Percentiles rank a stretch among this genome's conserved stretches.
These are phyloP conservation scores for Xylariaceae sp. DNA, from an alignment of 2,329 filamentous ascomycete genomes.

Conservation along the genomic window DNA sequence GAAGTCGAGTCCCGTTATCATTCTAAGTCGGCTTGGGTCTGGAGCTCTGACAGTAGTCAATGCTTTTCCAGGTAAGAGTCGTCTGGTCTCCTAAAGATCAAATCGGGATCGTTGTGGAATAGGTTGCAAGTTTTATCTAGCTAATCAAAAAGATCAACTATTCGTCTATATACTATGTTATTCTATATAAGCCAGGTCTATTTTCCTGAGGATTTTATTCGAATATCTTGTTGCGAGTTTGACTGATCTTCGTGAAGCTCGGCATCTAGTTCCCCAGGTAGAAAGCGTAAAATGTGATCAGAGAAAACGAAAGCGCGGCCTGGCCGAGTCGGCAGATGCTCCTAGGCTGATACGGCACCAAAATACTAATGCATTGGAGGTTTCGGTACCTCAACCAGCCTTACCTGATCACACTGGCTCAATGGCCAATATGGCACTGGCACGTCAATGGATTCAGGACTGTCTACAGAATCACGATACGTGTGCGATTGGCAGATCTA, in stretches of 20 bases:
- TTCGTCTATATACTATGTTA: too few relatives aligned
- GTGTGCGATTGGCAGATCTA: slow-evolving; percentile 13
- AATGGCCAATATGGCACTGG: slow-evolving; percentile 11
- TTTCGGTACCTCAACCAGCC: not conserved
- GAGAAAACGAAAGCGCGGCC: slow-evolving; percentile 6
- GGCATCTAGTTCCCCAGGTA: not conserved
- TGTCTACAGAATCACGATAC: slow-evolving; percentile 19
- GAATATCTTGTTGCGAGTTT: too few relatives aligned
- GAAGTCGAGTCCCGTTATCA: not conserved
- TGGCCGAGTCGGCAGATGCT: not conserved
- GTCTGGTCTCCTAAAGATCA: too few relatives aligned
- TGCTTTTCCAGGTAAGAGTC: slow-evolving; percentile 5
- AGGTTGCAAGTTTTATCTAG: too few relatives aligned
- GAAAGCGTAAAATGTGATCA: not conserved
- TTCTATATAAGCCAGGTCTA: too few relatives aligned
- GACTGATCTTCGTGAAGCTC: not conserved
- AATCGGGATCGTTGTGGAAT: too few relatives aligned
- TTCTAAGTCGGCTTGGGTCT: slow-evolving; percentile 15
- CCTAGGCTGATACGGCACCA: not conserved
- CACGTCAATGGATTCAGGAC: slow-evolving; percentile 17
- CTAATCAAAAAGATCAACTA: too few relatives aligned
- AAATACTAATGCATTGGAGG: not conserved
- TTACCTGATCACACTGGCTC: slow-evolving; percentile 16
- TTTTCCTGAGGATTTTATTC: too few relatives aligned
- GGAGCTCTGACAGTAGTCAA: slow-evolving; percentile 5